These are phyloP conservation scores for Termitomyces sp. DNA, from an alignment of 1,284 basidiomycete genomes.

Conservation along the genomic window DNA sequence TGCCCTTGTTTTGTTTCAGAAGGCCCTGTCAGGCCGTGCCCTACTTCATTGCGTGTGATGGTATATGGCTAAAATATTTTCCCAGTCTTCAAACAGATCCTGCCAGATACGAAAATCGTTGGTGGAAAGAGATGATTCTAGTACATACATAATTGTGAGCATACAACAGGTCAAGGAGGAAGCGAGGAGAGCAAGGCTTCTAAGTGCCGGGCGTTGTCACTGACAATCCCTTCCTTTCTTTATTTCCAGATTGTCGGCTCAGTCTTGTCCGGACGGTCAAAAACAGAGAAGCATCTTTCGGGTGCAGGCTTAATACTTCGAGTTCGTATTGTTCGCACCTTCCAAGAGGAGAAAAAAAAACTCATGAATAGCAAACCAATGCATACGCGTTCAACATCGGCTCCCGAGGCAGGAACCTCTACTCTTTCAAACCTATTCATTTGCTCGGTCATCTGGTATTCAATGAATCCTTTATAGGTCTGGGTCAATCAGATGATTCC, in stretches of 20 bases:
- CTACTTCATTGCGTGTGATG: background rate
- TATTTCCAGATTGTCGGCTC: constrained; percentile 75
- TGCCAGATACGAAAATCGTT: constrained; percentile 74
- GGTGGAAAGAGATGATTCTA: constrained; percentile 15
- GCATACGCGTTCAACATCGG: constrained; percentile 78
- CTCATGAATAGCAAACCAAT: constrained; percentile 62
- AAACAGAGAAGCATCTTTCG: constrained; percentile 73
- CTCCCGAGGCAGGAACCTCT: constrained; percentile 75
- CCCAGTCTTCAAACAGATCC: constrained; percentile 71
- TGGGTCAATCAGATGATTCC: constrained; percentile 89
- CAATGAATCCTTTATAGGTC: constrained; percentile 50
- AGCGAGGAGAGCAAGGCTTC: constrained; percentile 31
- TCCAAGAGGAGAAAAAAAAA: background rate
- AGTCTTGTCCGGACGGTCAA: constrained; percentile 74
- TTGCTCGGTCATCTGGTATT: background rate
- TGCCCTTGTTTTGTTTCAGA: too few relatives aligned
- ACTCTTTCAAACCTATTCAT: background rate
- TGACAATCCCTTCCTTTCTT: constrained; percentile 1
- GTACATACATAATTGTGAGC: background rate
- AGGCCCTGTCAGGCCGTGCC: too few relatives aligned
- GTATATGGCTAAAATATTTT: background rate
- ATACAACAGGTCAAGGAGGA: constrained; percentile 63
- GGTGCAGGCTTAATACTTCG: constrained; percentile 82
- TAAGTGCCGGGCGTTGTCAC: background rate
- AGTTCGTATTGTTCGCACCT: constrained; percentile 41